A percentile compares a stretch with the other conserved stretches of the same genome.
Evolutionary conservation across 1,139 yeast species (phyloP).

Genomic region (Sugiyamaella sp.): DNA sequence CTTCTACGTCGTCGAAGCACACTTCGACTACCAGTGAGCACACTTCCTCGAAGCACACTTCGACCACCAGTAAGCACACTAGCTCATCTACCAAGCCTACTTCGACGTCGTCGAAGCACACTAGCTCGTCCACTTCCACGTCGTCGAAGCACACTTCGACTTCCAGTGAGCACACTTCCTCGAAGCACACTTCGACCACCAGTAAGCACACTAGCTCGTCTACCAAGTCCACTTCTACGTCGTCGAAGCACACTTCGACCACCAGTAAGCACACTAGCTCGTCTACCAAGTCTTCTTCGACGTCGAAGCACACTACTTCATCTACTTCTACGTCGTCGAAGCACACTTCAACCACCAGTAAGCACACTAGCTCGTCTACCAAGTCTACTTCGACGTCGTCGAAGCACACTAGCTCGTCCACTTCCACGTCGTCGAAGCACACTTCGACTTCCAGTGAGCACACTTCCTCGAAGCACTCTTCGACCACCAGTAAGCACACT

Average conservation of each 20-base stretch:
- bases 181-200: background rate
- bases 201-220: no score
- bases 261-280: background rate
- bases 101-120: background rate
- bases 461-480: background rate
- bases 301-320: background rate
- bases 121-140: no score
- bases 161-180: background rate
- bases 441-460: background rate
- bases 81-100: background rate
- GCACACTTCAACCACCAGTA: background rate
- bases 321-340: background rate
- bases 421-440: background rate
- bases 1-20: background rate
- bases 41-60: slow-evolving; percentile 1
- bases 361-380: no score
- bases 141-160: background rate
- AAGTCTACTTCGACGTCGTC: background rate
- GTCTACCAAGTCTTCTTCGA: background rate
- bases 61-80: background rate
- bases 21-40: no score
- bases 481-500: background rate
- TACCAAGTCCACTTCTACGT: no score
- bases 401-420: background rate
- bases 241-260: background rate